These are phyloP conservation scores for Cyclanthera cordifolia DNA, from an alignment of 306 rosid genomes.

Conservation along the genomic window DNA sequence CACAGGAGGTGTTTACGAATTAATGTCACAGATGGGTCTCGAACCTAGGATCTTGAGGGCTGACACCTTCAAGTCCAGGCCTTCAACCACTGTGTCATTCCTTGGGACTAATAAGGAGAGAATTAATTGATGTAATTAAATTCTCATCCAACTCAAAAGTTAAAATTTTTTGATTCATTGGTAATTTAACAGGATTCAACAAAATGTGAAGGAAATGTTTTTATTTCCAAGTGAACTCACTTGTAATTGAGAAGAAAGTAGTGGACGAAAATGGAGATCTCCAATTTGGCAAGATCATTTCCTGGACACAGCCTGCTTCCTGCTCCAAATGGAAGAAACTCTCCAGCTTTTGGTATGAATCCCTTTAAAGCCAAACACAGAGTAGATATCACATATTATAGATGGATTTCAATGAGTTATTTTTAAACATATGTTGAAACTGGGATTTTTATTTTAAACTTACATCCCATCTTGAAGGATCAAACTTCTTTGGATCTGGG, in stretches of 20 bases:
- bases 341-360: conserved; percentile 16
- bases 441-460: conserved; percentile 14
- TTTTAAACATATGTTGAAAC: not conserved
- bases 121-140: too few species aligned
- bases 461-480: conserved; percentile 48
- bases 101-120: too few species aligned
- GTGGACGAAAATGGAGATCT: conserved; percentile 34
- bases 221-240: conserved; percentile 18
- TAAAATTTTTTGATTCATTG: too few species aligned
- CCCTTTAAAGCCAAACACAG: conserved; percentile 16
- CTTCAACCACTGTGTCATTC: too few species aligned
- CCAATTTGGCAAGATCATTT: conserved; percentile 38
- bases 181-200: too few species aligned
- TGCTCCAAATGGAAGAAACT: conserved; percentile 43
- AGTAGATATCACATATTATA: not conserved
- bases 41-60: too few species aligned
- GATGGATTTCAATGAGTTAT: not conserved
- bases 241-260: conserved; percentile 40
- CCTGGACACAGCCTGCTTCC: conserved; percentile 39
- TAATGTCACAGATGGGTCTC: too few species aligned
- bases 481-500: conserved; percentile 28
- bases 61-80: too few species aligned
- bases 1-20: too few species aligned
- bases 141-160: too few species aligned
- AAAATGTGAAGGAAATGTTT: not conserved